Base-by-base conservation (phyloP, 805 yeast species). In the Schwanniomyces occidentalis region DNA sequence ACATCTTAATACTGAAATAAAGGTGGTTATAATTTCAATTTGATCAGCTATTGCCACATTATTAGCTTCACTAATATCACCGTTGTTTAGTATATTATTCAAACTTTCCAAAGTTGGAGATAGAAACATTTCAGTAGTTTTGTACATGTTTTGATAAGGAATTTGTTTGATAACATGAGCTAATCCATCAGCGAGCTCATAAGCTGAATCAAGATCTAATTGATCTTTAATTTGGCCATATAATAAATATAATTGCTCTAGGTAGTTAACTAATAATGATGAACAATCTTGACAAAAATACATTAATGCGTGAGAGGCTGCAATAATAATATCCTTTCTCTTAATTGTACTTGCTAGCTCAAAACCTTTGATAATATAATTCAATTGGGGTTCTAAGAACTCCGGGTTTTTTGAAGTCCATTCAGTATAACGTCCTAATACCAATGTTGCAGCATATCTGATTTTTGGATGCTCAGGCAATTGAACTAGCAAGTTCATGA, bases 241-340 rank as follows among this genome's bases (percentile, higher is more conserved):
- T 41, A 93, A 80, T 44, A 76, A 71, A 47, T 82, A 79, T 37
- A 93, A 69, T 56, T 88, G 95, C 35, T 80, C 87, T 46, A 88
- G 65, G 54, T 75, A 86, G 30, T 74, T 73, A 13, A 80, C 75
- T 46, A 93, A 64, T 10, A 80, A 66, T 8, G 58, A 51, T 0
- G 90, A 75, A 52, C 99, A 93, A 61, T 95, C 99, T 52, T 86
- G 85, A 63, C 97, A 90, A 52, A 93, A 87, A 54, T 80, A 91
- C 90, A 88, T 87, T 50, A 93, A 71, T 0, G 99, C 95, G 59
- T 86, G 90, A 0, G 97, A 83, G 0, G 97, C 87, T 1, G 99
- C 97, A 17, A 83, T 76, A 16, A 83, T 69, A 19, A 86, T 83
- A 27, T 76, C 80, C 25, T 54, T 53, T 27, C 52, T 46, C 16